Conservation (phyloP, 2,329 filamentous ascomycete genomes). For the Fusarium papillatum region DNA sequence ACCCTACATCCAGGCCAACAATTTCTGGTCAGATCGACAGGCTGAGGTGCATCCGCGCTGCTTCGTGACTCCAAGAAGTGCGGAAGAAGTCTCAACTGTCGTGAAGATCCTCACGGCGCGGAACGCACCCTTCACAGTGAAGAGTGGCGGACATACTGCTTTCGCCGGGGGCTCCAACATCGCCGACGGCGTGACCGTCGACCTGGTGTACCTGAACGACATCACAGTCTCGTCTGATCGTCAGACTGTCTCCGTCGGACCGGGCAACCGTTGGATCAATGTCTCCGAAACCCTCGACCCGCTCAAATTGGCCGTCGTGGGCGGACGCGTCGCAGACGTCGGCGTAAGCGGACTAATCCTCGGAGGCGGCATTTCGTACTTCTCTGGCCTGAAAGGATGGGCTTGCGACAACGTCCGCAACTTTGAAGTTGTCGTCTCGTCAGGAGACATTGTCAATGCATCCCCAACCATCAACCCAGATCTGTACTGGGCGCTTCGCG, state of each 20-base stretch:
- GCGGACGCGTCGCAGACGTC: constrained; percentile 43
- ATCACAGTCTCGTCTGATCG: constrained; percentile 17
- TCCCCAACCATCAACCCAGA: constrained; percentile 3
- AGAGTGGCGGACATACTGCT: constrained; percentile 65
- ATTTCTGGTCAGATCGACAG: constrained; percentile 23
- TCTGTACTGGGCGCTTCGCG: constrained; percentile 25
- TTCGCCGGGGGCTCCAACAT: constrained; percentile 59
- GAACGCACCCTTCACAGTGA: constrained; percentile 58
- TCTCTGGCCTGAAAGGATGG: constrained; percentile 55
- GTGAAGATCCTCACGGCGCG: constrained; percentile 4
- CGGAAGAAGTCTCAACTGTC: neutral
- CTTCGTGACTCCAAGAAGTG: constrained; percentile 7
- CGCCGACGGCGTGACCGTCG: constrained; percentile 56
- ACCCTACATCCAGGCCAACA: constrained; percentile 6
- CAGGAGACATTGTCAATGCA: constrained; percentile 55
- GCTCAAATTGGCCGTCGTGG: constrained; percentile 12
- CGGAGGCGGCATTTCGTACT: constrained; percentile 57
- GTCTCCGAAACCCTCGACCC: constrained; percentile 17
- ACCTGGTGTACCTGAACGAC: constrained; percentile 54
- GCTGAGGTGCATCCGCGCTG: constrained; percentile 10
- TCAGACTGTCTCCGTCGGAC: constrained; percentile 17
- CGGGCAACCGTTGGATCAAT: constrained; percentile 23
- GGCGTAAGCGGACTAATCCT: constrained; percentile 48
- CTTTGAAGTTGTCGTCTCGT: constrained; percentile 62
- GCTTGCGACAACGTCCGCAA: constrained; percentile 60